Conservation (phyloP, 306 rosid species). For the Prunus fruticosa region DNA sequence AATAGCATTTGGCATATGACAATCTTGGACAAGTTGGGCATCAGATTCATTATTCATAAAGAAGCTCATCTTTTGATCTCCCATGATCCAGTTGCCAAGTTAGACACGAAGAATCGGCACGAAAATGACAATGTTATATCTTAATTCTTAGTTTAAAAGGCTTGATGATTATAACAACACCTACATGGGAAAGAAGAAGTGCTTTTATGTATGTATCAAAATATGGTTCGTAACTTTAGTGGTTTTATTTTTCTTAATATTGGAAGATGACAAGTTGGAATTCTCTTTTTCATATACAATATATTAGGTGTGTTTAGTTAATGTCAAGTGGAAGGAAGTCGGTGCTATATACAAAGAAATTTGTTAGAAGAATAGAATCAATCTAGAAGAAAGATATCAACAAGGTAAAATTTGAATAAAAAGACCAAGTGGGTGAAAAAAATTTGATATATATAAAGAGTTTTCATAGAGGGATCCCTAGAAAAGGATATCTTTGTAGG, state of each 20-base stretch:
- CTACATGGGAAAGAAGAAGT: neutral
- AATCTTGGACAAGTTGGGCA: slow-evolving; percentile 7
- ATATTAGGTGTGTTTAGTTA: neutral
- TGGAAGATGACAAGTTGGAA: too few relatives aligned
- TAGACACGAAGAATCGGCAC: neutral
- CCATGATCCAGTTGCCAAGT: neutral
- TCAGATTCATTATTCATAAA: neutral
- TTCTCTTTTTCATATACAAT: too few relatives aligned
- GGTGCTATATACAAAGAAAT: neutral
- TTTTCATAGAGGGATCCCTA: too few relatives aligned
- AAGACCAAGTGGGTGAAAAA: neutral
- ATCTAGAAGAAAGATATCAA: neutral
- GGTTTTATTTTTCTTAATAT: too few relatives aligned
- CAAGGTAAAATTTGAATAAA: neutral
- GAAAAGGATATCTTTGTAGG: too few relatives aligned
- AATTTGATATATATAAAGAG: too few relatives aligned
- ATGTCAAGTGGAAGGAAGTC: slow-evolving; percentile 22
- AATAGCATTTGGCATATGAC: neutral
- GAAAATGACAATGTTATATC: neutral
- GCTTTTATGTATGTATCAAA: neutral
- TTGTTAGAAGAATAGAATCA: neutral
- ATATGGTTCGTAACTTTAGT: too few relatives aligned
- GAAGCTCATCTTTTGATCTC: neutral
- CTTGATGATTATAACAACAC: neutral
- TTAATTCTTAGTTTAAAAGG: neutral